phyloP scores from a whole-genome alignment of 192 early-diverging fungal genomes.

The Linnemannia hyalina region DNA sequence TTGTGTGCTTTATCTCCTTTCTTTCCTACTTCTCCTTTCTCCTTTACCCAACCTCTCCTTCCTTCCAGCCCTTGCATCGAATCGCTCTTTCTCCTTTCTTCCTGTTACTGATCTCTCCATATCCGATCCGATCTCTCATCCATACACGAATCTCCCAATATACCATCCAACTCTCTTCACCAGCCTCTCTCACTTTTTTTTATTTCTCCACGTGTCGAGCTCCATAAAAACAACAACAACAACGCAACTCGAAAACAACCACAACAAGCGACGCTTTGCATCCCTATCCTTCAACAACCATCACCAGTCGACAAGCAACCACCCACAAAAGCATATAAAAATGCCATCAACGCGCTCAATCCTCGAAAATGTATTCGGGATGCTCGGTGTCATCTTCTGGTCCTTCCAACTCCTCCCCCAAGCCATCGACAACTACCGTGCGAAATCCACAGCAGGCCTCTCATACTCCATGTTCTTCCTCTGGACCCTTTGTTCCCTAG shows the following conservation, averaged over 20 bases:
- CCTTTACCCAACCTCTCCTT: not conserved
- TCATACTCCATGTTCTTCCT: slow-evolving; percentile 57
- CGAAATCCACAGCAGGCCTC: slow-evolving; percentile 56
- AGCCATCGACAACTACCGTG: slow-evolving; percentile 59
- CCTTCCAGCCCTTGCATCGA: not conserved
- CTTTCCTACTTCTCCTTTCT: not conserved
- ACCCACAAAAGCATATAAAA: slow-evolving; percentile 25
- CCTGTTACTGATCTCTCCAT: no score
- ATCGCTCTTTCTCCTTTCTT: not conserved
- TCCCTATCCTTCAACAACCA: no score
- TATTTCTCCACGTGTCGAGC: no score
- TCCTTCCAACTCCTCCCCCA: slow-evolving; percentile 65
- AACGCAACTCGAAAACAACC: not conserved
- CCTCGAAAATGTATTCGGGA: slow-evolving; percentile 58
- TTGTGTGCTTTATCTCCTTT: not conserved
- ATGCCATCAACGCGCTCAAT: slow-evolving; percentile 41
- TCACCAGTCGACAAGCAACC: not conserved
- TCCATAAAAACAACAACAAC: no score
- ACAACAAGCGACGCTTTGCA: no score
- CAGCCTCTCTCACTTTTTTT: no score
- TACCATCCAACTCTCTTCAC: not conserved
- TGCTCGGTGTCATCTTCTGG: slow-evolving; percentile 64
- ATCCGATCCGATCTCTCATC: not conserved
- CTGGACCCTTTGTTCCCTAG: slow-evolving; percentile 52
- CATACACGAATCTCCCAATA: not conserved